Base-by-base conservation (phyloP, 2,329 filamentous ascomycete species). In the Colletotrichum musae region DNA sequence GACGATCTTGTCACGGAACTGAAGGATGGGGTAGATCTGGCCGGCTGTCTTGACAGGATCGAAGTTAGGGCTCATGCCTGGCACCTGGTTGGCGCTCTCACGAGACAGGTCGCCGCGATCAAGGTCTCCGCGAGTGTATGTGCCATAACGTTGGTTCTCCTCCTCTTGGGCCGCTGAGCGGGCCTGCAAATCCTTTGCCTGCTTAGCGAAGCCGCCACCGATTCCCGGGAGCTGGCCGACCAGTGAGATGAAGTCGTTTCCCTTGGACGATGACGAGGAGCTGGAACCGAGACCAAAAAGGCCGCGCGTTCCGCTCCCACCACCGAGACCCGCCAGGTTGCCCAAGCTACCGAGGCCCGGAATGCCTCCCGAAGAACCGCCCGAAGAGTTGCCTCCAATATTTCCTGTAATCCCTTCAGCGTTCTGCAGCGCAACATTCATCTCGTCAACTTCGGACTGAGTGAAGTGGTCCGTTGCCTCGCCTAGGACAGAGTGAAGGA, bases 1-100 rank as follows among this genome's bases (percentile, higher is more conserved):
- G 58, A 98, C 95, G 63, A 99, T 94, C 76, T 92, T 96, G 84
- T 99, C 96, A 69, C 95, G 89, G 85, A 98, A 99, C 70, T 93
- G 88, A 0, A 99, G 87, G 70, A 99, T 97, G 1, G 96, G 96
- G 76, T 98, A 98, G 73, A 99, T 98, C 81, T 97, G 91, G 47
- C 87, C 85, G 15, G 92, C 88, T 0, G 91, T 92, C 79, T 94
- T 91, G 74, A 93, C 88, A 0, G 93, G 92, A 75, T 98, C 95
- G 69, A 97, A 93, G 76, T 87, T 85, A 15, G 89, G 85, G 75
- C 89, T 92, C 86, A 95, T 93, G 6, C 93, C 94, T 21, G 92
- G 92, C 10, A 94, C 89, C 15, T 89, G 81, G 72, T 90, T 90
- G 26, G 75, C 76, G 73, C 86, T 90, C 60, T 80, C 84, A 70